Percentiles rank a stretch among this genome's conserved stretches.
phyloP scores from a whole-genome alignment of 1,139 yeast species.

The Scheffersomyces quercinus region DNA sequence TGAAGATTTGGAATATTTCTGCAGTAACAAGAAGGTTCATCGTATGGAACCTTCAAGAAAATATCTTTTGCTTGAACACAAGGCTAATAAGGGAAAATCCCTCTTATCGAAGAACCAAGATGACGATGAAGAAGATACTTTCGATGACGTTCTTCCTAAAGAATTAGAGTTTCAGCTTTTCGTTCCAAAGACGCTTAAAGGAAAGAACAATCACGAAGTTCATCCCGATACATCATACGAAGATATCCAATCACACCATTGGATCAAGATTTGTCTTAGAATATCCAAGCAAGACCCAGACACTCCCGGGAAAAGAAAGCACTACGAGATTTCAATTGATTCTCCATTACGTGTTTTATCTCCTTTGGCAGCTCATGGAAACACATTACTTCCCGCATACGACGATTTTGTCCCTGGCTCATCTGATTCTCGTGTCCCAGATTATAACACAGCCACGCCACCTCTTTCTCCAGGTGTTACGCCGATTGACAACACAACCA shows the following conservation, averaged over 20 bases:
- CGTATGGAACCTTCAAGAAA: slow-evolving; percentile 87
- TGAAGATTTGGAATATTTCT: slow-evolving; percentile 87
- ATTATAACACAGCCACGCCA: slow-evolving; percentile 25
- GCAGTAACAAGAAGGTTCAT: slow-evolving; percentile 83
- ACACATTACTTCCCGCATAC: slow-evolving; percentile 65
- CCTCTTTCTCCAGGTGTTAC: slow-evolving; percentile 59
- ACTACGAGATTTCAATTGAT: slow-evolving; percentile 88
- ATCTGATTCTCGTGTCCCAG: slow-evolving; percentile 15
- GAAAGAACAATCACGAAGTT: slow-evolving; percentile 42
- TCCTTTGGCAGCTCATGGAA: slow-evolving; percentile 67
- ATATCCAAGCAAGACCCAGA: slow-evolving; percentile 65
- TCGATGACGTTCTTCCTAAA: slow-evolving; percentile 40
- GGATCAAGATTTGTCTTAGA: slow-evolving; percentile 86
- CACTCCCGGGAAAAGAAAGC: slow-evolving; percentile 65
- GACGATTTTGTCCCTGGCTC: slow-evolving; percentile 28
- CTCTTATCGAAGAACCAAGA: slow-evolving; percentile 30
- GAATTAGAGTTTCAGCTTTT: slow-evolving; percentile 84
- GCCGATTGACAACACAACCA: slow-evolving; percentile 37
- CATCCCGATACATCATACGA: slow-evolving; percentile 84
- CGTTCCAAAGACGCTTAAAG: slow-evolving; percentile 65
- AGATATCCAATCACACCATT: slow-evolving; percentile 83
- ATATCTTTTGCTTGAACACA: slow-evolving; percentile 75
- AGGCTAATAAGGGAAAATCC: slow-evolving; percentile 57
- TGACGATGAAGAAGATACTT: slow-evolving; percentile 31
- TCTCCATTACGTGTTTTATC: slow-evolving; percentile 82